Base-by-base conservation (phyloP, 345 rosid genomes). In the Aurinia saxatilis region DNA sequence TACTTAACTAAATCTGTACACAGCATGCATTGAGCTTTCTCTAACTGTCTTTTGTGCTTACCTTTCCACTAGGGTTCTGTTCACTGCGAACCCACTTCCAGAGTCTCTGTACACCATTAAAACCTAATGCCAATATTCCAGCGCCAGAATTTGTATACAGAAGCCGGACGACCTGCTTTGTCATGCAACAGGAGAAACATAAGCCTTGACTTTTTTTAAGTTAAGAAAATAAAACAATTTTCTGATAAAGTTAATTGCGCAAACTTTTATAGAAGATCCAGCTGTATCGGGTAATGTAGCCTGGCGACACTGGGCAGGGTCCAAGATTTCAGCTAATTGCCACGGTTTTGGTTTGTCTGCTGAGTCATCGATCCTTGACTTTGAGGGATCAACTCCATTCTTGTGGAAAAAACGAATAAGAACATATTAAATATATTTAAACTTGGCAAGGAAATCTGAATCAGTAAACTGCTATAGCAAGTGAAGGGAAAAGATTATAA, bases 21-120 rank as follows among this genome's bases (percentile, higher is more conserved):
- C 10, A 66, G 1, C 50, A 50, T 35, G 27, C 47, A 34, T 12
- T 44, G 23, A 41, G 23, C 34, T 37, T 25, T 57, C 47, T 56
- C 57, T 38, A 17, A 16, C 13, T 30, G 5, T 60, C 19, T 34
- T 53, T 10, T 44, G 17, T 18, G 31, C 21, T 77, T 74, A 91
- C 98, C 90, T 85, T 88, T 63, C 91, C 98, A 57, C 73, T 70
- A 18, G 90, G 95, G 63, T 88, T 91, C 60, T 91, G 91, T 41
- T 86, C 96, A 69, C 60, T 86, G 42, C 81, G 78, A 34, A 68
- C 17, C 93, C 93, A 91, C 72, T 84, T 88, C 93, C 95, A 84
- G 35, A 88, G 79, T 69, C 79, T 88, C 75, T 84, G 91, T 42
- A 74, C 70, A 50, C 96, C 95, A 59, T 80, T 83, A 37, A 84